phyloP scores from a whole-genome alignment of 176 grass and related monocot genomes.

The Pontederia crassipes region DNA sequence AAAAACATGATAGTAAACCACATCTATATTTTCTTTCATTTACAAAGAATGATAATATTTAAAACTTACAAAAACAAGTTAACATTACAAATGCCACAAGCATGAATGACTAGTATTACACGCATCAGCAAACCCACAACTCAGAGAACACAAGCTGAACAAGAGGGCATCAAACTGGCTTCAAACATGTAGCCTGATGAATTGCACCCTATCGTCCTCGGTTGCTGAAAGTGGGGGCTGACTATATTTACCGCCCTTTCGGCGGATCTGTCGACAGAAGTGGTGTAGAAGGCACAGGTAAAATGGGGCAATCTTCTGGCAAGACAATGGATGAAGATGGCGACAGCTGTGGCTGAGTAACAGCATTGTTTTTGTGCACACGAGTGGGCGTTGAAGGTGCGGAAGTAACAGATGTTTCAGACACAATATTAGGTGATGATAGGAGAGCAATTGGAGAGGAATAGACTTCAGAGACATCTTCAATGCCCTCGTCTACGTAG shows the following conservation, averaged over 20 bases:
- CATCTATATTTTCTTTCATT: too few species aligned
- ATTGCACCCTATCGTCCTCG: too few species aligned
- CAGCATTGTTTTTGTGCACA: slow-evolving; percentile 26
- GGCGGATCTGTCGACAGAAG: background rate
- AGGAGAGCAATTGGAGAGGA: slow-evolving; percentile 49
- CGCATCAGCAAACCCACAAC: too few species aligned
- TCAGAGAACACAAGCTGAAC: too few species aligned
- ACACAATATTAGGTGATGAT: slow-evolving; percentile 8
- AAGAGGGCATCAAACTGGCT: too few species aligned
- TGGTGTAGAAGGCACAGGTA: slow-evolving; percentile 32
- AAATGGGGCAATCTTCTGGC: slow-evolving; percentile 37
- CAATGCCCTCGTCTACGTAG: slow-evolving; percentile 89
- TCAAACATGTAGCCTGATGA: too few species aligned
- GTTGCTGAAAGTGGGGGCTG: too few species aligned
- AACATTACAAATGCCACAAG: too few species aligned
- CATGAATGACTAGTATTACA: too few species aligned
- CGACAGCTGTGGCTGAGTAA: slow-evolving; percentile 5
- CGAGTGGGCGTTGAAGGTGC: background rate
- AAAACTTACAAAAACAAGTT: too few species aligned
- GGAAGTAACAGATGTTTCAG: slow-evolving; percentile 8
- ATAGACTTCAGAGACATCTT: slow-evolving; percentile 90
- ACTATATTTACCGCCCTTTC: background rate
- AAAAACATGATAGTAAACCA: too few species aligned
- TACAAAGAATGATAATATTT: too few species aligned
- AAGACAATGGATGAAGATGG: slow-evolving; percentile 24